Evolutionary conservation across 495 filamentous ascomycete genomes (phyloP).

Genomic region (Penicillium egyptiacum): DNA sequence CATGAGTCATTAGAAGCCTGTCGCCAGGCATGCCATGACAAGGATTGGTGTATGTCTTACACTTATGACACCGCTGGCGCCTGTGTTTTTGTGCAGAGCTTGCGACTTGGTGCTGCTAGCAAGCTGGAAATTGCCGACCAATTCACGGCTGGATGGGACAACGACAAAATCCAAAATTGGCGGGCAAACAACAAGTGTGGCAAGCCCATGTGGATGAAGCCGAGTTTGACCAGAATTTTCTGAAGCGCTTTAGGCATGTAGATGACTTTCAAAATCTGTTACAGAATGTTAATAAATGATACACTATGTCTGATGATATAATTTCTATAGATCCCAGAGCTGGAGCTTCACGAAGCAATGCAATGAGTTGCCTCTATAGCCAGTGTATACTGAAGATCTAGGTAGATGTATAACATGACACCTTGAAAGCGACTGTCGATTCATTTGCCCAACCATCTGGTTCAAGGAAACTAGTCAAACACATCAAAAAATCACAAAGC

Average conservation of each 20-base stretch:
- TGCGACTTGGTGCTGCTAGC: conserved; percentile 27
- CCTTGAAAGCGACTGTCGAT: conserved; percentile 16
- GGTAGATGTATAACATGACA: background rate
- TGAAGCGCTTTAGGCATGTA: conserved; percentile 7
- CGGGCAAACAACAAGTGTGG: conserved; percentile 19
- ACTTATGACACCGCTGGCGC: conserved; percentile 27
- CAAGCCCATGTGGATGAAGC: conserved; percentile 32
- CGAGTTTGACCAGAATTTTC: conserved; percentile 34
- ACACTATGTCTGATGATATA: background rate
- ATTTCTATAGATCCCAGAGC: background rate
- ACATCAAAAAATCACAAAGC: conserved; percentile 24
- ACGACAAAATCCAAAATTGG: conserved; percentile 31
- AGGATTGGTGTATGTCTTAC: conserved; percentile 30
- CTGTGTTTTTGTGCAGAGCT: conserved; percentile 30
- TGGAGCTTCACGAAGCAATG: background rate
- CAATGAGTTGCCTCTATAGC: background rate
- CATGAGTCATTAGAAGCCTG: conserved; percentile 30
- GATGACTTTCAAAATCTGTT: background rate
- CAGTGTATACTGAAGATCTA: background rate
- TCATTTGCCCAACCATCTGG: conserved; percentile 23
- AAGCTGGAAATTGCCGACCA: conserved; percentile 11
- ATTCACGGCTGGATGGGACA: conserved; percentile 35
- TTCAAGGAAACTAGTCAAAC: conserved; percentile 26
- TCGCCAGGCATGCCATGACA: conserved; percentile 28
- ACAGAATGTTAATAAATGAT: background rate